Percentiles rank a stretch among this genome's conserved stretches.
These are phyloP conservation scores for Aspergillus pseudonomiae DNA, from an alignment of 2,329 filamentous ascomycete species.

Conservation along the genomic window DNA sequence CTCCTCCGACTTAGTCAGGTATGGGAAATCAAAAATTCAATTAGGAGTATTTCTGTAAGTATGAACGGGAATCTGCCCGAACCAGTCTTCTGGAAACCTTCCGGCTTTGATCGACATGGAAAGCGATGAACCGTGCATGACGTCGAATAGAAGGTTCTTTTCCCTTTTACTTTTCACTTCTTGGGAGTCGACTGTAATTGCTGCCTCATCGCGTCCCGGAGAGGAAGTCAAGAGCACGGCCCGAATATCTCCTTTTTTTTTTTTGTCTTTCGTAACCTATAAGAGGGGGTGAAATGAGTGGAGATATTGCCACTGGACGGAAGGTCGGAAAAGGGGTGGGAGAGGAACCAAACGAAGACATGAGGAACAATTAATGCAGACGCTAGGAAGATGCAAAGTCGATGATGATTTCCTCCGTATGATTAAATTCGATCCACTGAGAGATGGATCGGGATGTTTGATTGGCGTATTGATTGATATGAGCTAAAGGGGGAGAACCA, in stretches of 20 bases:
- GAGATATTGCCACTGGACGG: slow-evolving; percentile 8
- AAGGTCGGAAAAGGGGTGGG: slow-evolving; percentile 10
- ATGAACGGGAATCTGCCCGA: neutral
- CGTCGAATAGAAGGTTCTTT: slow-evolving; percentile 15
- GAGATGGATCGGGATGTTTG: neutral
- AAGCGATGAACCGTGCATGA: slow-evolving; percentile 27
- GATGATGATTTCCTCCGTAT: slow-evolving; percentile 14
- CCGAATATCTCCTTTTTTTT: slow-evolving; percentile 16
- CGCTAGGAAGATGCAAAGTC: slow-evolving; percentile 14
- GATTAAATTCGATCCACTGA: slow-evolving; percentile 12
- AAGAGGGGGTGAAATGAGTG: neutral
- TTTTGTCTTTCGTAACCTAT: neutral
- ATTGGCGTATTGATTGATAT: slow-evolving; percentile 6
- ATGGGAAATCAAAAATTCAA: neutral
- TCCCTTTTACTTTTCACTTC: neutral
- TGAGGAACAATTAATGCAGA: slow-evolving; percentile 16
- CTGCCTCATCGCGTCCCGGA: slow-evolving; percentile 11
- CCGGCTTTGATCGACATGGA: slow-evolving; percentile 16
- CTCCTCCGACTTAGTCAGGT: neutral
- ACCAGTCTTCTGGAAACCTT: slow-evolving; percentile 5
- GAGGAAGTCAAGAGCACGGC: slow-evolving; percentile 8
- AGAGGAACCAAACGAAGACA: slow-evolving; percentile 16
- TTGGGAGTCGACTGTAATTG: neutral
- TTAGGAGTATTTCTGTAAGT: neutral
- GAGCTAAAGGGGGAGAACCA: neutral